A percentile compares a stretch with the other conserved stretches of the same genome.
Evolutionary conservation across 441 rosid species (phyloP).

Genomic region (Raphanus hybrid): DNA sequence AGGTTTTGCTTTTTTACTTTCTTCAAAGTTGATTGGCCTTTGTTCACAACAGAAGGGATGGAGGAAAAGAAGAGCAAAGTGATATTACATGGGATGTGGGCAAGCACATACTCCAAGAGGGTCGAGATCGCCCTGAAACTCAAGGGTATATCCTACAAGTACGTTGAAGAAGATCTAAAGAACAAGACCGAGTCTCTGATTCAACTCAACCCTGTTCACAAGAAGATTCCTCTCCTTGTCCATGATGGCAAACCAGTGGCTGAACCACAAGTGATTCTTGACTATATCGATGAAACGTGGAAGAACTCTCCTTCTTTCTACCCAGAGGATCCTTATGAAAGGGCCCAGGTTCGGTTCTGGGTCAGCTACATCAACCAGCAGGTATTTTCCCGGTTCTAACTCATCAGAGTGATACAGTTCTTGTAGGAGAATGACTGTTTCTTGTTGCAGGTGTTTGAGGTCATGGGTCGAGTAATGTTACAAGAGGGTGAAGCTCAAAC

Average conservation of each 20-base stretch:
- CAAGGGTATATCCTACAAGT: conserved; percentile 46
- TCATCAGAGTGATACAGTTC: not conserved
- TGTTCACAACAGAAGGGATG: conserved; percentile 8
- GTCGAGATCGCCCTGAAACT: conserved; percentile 54
- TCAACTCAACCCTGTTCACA: conserved; percentile 52
- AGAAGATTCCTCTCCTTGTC: conserved; percentile 53
- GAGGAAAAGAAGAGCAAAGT: conserved; percentile 31
- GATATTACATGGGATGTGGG: conserved; percentile 48
- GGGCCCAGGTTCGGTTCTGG: conserved; percentile 50
- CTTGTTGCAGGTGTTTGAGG: conserved; percentile 37
- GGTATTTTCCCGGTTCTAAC: conserved; percentile 27
- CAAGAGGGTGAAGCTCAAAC: conserved; percentile 45
- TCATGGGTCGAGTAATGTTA: conserved; percentile 5
- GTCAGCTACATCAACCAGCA: conserved; percentile 46
- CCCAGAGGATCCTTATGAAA: conserved; percentile 49
- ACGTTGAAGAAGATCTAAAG: conserved; percentile 50
- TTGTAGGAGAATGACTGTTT: conserved; percentile 15
- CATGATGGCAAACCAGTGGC: conserved; percentile 48
- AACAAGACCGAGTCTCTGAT: conserved; percentile 48
- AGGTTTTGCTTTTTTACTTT: too few species aligned
- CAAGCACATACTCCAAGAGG: conserved; percentile 44
- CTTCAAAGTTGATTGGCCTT: too few species aligned
- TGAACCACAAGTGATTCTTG: conserved; percentile 55
- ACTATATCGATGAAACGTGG: conserved; percentile 60
- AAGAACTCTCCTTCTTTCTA: conserved; percentile 41